These are phyloP conservation scores for Aspergillus vadensis DNA, from an alignment of 2,329 filamentous ascomycete species.

Conservation along the genomic window DNA sequence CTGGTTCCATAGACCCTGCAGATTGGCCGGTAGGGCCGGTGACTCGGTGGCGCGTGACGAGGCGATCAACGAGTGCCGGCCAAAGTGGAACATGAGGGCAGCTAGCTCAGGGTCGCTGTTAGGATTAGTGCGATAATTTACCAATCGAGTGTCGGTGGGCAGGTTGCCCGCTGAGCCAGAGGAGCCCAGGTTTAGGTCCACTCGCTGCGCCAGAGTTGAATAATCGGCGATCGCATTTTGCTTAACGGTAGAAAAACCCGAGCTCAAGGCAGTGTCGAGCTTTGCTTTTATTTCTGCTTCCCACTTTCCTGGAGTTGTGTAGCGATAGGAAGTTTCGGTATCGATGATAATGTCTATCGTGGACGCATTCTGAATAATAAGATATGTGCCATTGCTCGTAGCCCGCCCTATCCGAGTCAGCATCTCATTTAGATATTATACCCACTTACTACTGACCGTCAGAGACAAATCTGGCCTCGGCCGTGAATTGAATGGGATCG, in stretches of 20 bases:
- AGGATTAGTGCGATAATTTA: constrained; percentile 5
- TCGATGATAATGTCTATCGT: constrained; percentile 12
- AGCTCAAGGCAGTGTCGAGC: neutral
- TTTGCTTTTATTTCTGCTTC: neutral
- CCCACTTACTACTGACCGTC: neutral
- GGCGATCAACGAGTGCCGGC: constrained; percentile 55
- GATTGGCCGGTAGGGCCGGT: constrained; percentile 55
- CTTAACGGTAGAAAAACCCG: neutral
- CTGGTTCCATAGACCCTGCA: constrained; percentile 60
- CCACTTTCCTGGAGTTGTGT: neutral
- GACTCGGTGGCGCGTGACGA: constrained; percentile 45
- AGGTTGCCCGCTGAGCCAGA: constrained; percentile 2
- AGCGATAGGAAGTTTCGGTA: constrained; percentile 13
- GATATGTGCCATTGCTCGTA: neutral
- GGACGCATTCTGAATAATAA: neutral
- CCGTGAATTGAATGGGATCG: constrained; percentile 1
- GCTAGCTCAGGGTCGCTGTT: constrained; percentile 41
- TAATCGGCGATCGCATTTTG: constrained; percentile 8
- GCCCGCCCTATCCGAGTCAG: neutral
- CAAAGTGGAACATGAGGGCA: constrained; percentile 54
- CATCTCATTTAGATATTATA: too few species aligned
- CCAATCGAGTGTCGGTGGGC: constrained; percentile 8
- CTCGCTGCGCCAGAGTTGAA: neutral
- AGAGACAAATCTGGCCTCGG: neutral
- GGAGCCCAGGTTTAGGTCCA: constrained; percentile 4